Evolutionary conservation across 1,284 basidiomycete genomes (phyloP), one percentile per base, ranked within the genome.

Genomic region (Cronartium quercuum): DNA sequence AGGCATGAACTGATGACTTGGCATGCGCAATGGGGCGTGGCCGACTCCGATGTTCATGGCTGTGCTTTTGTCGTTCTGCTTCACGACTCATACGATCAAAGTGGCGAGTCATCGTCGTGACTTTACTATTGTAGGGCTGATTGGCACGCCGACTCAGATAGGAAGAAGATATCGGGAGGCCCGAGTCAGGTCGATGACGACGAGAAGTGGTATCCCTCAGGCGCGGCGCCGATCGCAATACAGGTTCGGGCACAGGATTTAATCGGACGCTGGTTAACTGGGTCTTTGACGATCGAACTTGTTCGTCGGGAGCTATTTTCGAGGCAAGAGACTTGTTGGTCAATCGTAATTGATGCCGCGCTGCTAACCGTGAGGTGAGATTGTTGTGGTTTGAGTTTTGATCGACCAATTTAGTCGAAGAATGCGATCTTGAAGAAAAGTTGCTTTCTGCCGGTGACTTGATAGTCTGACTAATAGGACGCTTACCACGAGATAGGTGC

Each of bases 21-120:
- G 94, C 91, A 41, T 90, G 89, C 6, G 90, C 91, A 7, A 98
- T 92, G 1, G 96, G 95, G 47, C 95, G 88, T n/a, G 93, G 92
- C 58, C 91, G 88, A 77, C 89, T 90, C n/a, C 92, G 87, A 78
- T 94, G 81, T 7, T 81, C 76, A 9, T 81, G 80, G 15, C 85
- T 79, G n/a, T 83, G 81, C 69, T 83, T 83, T 66, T 86, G 84
- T 10, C 84, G 81, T 76, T 86, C 85, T 1, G 84, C 85, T 75
- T 86, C 85, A 34, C 84, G 82, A 60, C 82, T 83, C 60, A 86
- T 81, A 7, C 83, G 79, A 76, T 86, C 85, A 76, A 82, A 83
- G 70, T 86, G 85, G 9, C 84, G 82, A 24, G 85, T 84, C 65
- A 86, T 85, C 6, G 84, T 85, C 10, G 83, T 83, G 6, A 86